Base-by-base conservation (phyloP, 495 filamentous ascomycete species). In the Aspergillus cavernicola region DNA sequence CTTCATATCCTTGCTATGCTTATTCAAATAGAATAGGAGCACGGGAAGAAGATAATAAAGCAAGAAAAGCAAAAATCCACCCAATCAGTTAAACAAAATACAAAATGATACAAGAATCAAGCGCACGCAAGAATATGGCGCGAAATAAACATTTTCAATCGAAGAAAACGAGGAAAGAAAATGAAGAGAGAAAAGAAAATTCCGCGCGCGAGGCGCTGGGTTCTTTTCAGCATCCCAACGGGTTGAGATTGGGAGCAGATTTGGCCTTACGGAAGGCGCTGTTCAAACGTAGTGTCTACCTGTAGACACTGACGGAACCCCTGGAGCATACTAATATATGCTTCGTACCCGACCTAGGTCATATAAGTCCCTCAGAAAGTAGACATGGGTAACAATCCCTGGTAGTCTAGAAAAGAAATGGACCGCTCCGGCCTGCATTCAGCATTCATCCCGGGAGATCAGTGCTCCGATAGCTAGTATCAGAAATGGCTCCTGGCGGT, bases 381-480 rank as follows among this genome's bases (percentile, higher is more conserved):
- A 42, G 50, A 46, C 33, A 35, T 24, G 18, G 28, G 11, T 18
- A 24, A 33, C 16, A 52, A 46, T 41, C 48, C 47, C 36, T n/a
- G 15, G 35, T 18, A 48, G 31, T 39, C 42, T 29, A 47, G 26
- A 36, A 43, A 42, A 28, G 32, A 53, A 43, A 42, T 46, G 42
- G 42, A 31, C 52, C 16, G 39, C 42, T 55, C 45, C 56, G 28
- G 26, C 18, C 46, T 40, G 8, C 19, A 44, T 46, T 37, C 9
- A 38, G 43, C 42, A 46, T 46, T 33, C 41, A 44, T 46, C 4
- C 11, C 10, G 28, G 38, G 36, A 16, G n/a, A 18, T 35, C 41
- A 31, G 31, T 29, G 13, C 32, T 45, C 57, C 47, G 47, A 54
- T 49, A 50, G 41, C 56, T 55, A 36, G 45, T 48, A 53, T 51